Evolutionary conservation across 1,284 basidiomycete genomes (phyloP), one percentile per base, ranked within the genome.

Genomic region (Fomes fomentarius): DNA sequence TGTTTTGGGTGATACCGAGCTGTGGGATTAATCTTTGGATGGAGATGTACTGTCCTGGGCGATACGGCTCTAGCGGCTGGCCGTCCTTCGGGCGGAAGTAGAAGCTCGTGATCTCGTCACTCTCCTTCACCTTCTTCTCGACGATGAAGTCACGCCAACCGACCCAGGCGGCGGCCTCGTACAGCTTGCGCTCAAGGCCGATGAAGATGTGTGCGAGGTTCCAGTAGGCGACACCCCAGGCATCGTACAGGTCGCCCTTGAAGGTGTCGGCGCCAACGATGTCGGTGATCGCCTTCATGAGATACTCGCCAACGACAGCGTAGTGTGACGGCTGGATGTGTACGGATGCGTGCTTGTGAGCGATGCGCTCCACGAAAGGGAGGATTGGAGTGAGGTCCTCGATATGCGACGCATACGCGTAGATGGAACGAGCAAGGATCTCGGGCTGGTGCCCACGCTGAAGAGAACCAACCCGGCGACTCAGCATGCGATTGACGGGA

Each of bases 171-270:
- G 64, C 61, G 15, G 50, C 50, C 34, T 58, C 54, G 54, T 66
- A 67, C 15, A 67, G 58, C 54, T 58, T 52, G 31, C 48, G 58
- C 58, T 67, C 66, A 30, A 63, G 62, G 44, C 59, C 54, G 60
- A 67, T 63, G 52, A 61, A 63, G 22, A 67, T 46, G 49, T 65
- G 60, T 1, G 66, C 66, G 37, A 67, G 61, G 48, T 63, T 56
- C 66, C 63, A 65, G 57, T 67, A 67, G 2, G 64, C 66, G 28
- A 49, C 57, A 26, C 37, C 52, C 66, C 66, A 67, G 8, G 66
- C 66, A 52, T 65, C 58, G 54, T 62, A 59, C 21, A 67, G 57
- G 38, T 37, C 50, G 24, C 57, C 53, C 34, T 53, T 39, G 56
- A 55, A 45, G 46, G 54, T 49, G 50, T 52, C 62, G 46, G 60